A percentile compares a stretch with the other conserved stretches of the same genome.
Evolutionary conservation across 2,329 filamentous ascomycete species (phyloP).

Genomic region (Arthrobotrys sphaeroides): DNA sequence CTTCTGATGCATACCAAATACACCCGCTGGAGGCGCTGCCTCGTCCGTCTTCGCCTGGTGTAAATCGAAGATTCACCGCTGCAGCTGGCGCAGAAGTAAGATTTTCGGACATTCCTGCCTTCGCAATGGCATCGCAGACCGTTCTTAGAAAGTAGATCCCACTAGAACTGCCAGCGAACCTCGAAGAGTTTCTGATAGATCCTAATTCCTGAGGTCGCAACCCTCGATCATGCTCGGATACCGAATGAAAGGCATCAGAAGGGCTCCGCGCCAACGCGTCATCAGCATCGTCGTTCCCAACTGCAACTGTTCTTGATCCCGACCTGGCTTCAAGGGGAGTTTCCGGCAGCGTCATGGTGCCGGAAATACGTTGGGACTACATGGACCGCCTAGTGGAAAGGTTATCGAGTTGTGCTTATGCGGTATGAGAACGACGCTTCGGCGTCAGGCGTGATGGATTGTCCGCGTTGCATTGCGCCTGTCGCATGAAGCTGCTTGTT

Average conservation of each 20-base stretch:
- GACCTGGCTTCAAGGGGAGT: constrained; percentile 13
- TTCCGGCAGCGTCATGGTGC: constrained; percentile 34
- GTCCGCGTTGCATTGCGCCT: no score
- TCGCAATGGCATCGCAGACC: constrained; percentile 66
- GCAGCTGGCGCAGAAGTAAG: constrained; percentile 59
- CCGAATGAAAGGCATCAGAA: constrained; percentile 53
- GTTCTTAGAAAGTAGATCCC: constrained; percentile 70
- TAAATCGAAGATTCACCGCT: constrained; percentile 62
- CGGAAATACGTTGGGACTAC: background rate
- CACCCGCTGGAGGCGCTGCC: constrained; percentile 57
- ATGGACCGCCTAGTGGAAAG: background rate
- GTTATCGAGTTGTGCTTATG: background rate
- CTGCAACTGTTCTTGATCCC: constrained; percentile 12
- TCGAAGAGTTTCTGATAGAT: constrained; percentile 67
- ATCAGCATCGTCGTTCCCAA: constrained; percentile 36
- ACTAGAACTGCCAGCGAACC: constrained; percentile 69
- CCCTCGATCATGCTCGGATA: constrained; percentile 54
- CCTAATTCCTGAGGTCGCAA: constrained; percentile 62
- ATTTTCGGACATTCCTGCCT: constrained; percentile 55
- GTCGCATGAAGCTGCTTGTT: no score
- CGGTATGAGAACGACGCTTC: background rate
- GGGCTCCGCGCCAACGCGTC: constrained; percentile 45
- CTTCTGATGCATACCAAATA: constrained; percentile 62
- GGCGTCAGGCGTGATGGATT: background rate
- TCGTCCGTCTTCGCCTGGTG: constrained; percentile 70